Conservation (phyloP, 2,329 filamentous ascomycete species). For the Trichoderma sp. region DNA sequence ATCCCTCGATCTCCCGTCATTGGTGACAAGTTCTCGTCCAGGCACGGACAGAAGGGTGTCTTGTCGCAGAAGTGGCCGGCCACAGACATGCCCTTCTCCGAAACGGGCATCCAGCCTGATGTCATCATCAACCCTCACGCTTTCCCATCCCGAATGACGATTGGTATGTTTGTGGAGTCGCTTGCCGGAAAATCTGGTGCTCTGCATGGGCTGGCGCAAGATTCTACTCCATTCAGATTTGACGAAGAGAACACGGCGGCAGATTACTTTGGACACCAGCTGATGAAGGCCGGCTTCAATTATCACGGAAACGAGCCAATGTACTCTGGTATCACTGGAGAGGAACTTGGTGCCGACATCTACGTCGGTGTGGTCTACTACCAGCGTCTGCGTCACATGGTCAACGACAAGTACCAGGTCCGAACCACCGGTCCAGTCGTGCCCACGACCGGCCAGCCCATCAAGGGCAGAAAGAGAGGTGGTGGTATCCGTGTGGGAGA, state of each 20-base stretch:
- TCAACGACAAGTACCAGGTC: conserved; percentile 99
- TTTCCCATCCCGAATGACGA: conserved; percentile 99
- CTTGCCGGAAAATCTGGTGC: conserved; percentile 93
- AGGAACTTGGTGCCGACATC: conserved; percentile 92
- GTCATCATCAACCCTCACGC: conserved; percentile 99
- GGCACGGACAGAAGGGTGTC: conserved; percentile 98
- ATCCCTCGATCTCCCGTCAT: conserved; percentile 89
- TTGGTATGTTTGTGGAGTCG: conserved; percentile 98
- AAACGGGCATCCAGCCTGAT: conserved; percentile 94
- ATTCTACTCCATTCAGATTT: conserved; percentile 93
- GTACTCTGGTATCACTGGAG: conserved; percentile 95
- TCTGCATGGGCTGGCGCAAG: conserved; percentile 92
- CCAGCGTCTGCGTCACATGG: conserved; percentile 97
- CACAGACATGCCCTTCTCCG: conserved; percentile 93
- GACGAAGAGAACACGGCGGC: conserved; percentile 88
- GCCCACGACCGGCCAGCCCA: conserved; percentile 87
- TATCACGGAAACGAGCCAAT: conserved; percentile 98
- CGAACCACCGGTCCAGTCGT: conserved; percentile 93
- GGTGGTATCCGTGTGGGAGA: conserved; percentile 99
- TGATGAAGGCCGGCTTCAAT: conserved; percentile 94
- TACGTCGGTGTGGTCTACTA: conserved; percentile 98
- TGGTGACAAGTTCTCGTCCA: conserved; percentile 98
- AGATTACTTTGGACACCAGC: conserved; percentile 94
- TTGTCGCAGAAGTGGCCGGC: conserved; percentile 94
- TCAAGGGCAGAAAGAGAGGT: conserved; percentile 94